Base-by-base conservation (phyloP, 2,329 filamentous ascomycete genomes). In the Botryosphaeria agaves region DNA sequence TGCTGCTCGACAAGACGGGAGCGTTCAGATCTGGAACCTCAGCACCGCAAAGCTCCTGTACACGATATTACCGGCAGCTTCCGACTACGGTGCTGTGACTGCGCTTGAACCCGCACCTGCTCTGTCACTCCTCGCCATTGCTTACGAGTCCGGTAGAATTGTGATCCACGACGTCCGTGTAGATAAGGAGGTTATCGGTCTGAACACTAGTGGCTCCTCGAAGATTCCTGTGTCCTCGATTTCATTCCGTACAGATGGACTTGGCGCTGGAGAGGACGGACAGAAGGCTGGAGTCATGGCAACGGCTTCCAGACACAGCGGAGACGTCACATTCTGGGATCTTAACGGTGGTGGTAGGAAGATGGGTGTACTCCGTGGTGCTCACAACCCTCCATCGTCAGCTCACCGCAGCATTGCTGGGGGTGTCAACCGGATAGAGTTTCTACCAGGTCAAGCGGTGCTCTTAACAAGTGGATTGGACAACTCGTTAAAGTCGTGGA, bases 11-110 rank as follows among this genome's bases (percentile, higher is more conserved):
- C 70, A 69, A 38, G 84, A 98, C 50, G 89, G 89, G 5, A 78
- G 75, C 52, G 76, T 94, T 6, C 89, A 98, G 48, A 92, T 98
- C 30, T 98, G 89, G 87, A 98, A 98, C 48, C 62, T 98, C 36
- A 91, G 79, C 48, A 93, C 82, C 3, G 85, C 66, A 28, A 93
- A 91, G 52, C 64, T 94, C 32, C 72, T 98, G 17, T 91, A 94
- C 53, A 91, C 84, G 2, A 76, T 98, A 30, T 60, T 89, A 9
- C 80, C 89, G 1, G 75, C 80, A 0, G 68, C 69, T 6, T 62
- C 75, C 2, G 66, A 74, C 31, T 76, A 71, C 41, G 87, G 85
- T 28, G 65, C 78, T 9, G 80, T 95, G n/a, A 91, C 82, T 5
- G 83, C 83, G 25, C 61, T 98, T 30, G 72, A 92, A 41, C 76